Evolutionary conservation across 2,329 filamentous ascomycete genomes (phyloP).

Genomic region (Aspergillus aculeatus): DNA sequence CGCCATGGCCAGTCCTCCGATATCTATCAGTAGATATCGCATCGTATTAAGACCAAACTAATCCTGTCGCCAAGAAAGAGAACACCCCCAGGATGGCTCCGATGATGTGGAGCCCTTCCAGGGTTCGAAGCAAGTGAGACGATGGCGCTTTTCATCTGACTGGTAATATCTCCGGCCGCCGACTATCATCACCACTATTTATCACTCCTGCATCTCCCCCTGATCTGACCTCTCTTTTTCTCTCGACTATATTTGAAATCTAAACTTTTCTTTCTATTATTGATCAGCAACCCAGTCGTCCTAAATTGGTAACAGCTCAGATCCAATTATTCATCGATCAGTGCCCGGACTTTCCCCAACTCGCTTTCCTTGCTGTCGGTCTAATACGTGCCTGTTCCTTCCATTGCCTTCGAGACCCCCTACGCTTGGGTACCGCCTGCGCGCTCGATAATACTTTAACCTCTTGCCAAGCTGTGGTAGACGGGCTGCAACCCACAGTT

Average conservation of each 20-base stretch:
- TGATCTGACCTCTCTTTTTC: constrained; percentile 12
- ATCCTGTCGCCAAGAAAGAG: constrained; percentile 16
- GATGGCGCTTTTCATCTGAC: constrained; percentile 13
- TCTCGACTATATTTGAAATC: constrained; percentile 5
- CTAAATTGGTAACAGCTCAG: not conserved
- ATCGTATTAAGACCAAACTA: constrained; percentile 22
- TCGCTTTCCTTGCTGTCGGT: not conserved
- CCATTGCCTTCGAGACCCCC: not conserved
- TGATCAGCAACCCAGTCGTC: not conserved
- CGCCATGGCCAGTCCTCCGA: constrained; percentile 9
- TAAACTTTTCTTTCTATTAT: constrained; percentile 1
- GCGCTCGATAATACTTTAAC: not conserved
- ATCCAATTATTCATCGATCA: not conserved
- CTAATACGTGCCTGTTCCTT: not conserved
- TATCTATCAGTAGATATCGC: constrained; percentile 6
- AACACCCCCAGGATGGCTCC: constrained; percentile 17
- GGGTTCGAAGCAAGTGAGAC: constrained; percentile 7
- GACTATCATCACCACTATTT: constrained; percentile 19
- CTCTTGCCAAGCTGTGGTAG: not conserved
- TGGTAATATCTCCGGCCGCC: constrained; percentile 15
- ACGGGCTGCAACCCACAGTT: not conserved
- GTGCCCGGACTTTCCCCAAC: not conserved
- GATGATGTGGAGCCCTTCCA: constrained; percentile 22
- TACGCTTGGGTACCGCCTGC: not conserved
- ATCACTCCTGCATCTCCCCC: constrained; percentile 10